A percentile compares a stretch with the other conserved stretches of the same genome.
Conservation (phyloP, 441 rosid genomes). For the Erodium chrysanthum region DNA sequence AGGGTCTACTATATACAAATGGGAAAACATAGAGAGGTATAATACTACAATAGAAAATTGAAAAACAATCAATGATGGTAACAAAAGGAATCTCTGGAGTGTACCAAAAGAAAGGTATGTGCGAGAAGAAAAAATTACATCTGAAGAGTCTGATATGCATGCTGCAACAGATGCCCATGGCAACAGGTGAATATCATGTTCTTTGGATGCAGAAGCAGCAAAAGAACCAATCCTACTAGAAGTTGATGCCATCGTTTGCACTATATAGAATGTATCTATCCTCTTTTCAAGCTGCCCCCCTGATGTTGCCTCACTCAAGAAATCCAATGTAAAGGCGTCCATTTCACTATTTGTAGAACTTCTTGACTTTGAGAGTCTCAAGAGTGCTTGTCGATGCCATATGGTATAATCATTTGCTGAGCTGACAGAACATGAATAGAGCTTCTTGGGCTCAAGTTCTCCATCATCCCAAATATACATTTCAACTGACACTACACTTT, state of each 20-base stretch:
- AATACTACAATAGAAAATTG: neutral
- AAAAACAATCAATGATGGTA: neutral
- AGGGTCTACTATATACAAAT: neutral
- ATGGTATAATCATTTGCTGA: constrained; percentile 41
- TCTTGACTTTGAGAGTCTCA: constrained; percentile 55
- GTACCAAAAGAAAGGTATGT: neutral
- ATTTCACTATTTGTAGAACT: constrained; percentile 35
- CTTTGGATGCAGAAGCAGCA: constrained; percentile 80
- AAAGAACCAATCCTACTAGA: constrained; percentile 71
- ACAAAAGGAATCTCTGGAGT: neutral
- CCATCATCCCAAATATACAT: constrained; percentile 78
- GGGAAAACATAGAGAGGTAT: neutral
- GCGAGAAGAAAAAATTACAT: constrained; percentile 35
- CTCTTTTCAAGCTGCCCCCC: constrained; percentile 44
- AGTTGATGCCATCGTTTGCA: constrained; percentile 78
- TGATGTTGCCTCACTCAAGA: constrained; percentile 51
- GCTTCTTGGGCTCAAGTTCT: constrained; percentile 55
- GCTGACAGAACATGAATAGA: constrained; percentile 52
- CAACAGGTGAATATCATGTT: constrained; percentile 80
- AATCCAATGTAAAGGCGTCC: constrained; percentile 68
- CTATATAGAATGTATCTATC: constrained; percentile 59
- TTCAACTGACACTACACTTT: constrained; percentile 62
- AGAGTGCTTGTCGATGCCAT: constrained; percentile 71
- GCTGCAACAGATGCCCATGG: constrained; percentile 99
- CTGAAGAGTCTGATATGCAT: constrained; percentile 56